phyloP scores from a whole-genome alignment of 768 basidiomycete genomes.

The Flagelloscypha sp. region DNA sequence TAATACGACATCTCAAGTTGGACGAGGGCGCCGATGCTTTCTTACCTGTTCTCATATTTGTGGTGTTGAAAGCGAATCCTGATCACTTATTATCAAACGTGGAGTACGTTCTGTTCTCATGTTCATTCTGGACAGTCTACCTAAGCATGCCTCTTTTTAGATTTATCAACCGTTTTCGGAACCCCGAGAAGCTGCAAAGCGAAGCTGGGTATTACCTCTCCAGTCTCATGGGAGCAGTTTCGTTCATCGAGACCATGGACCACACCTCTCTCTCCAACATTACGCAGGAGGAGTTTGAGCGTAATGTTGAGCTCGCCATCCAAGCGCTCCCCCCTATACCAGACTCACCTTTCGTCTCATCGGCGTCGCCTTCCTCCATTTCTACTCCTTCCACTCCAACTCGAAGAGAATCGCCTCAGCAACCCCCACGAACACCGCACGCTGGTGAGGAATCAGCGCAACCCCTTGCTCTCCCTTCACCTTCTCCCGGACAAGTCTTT shows the following conservation, averaged over 20 bases:
- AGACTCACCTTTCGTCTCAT: slow-evolving; percentile 12
- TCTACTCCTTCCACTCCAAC: slow-evolving; percentile 20
- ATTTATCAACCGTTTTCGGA: slow-evolving; percentile 93
- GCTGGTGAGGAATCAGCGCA: slow-evolving; percentile 87
- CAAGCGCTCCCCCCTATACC: slow-evolving; percentile 32
- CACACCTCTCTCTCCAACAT: slow-evolving; percentile 92
- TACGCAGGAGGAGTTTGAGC: slow-evolving; percentile 88
- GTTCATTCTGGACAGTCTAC: background rate
- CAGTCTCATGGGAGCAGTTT: slow-evolving; percentile 91
- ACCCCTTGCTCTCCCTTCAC: slow-evolving; percentile 57
- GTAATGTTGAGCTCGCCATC: slow-evolving; percentile 48
- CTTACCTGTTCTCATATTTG: slow-evolving; percentile 88
- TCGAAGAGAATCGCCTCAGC: slow-evolving; percentile 25
- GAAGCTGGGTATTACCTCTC: slow-evolving; percentile 97
- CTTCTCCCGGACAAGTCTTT: slow-evolving; percentile 34
- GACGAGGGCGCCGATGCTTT: slow-evolving; percentile 93
- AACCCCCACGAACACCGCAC: slow-evolving; percentile 37
- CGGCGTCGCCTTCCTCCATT: slow-evolving; percentile 7
- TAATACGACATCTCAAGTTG: slow-evolving; percentile 78
- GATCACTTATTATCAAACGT: slow-evolving; percentile 90
- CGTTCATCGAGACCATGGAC: slow-evolving; percentile 98
- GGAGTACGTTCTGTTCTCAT: slow-evolving; percentile 50
- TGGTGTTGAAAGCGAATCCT: slow-evolving; percentile 92
- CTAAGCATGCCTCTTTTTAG: slow-evolving; percentile 28
- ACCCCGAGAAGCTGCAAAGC: slow-evolving; percentile 81